These are phyloP conservation scores for Penicillium paxilli DNA, from an alignment of 495 filamentous ascomycete species.

Conservation along the genomic window DNA sequence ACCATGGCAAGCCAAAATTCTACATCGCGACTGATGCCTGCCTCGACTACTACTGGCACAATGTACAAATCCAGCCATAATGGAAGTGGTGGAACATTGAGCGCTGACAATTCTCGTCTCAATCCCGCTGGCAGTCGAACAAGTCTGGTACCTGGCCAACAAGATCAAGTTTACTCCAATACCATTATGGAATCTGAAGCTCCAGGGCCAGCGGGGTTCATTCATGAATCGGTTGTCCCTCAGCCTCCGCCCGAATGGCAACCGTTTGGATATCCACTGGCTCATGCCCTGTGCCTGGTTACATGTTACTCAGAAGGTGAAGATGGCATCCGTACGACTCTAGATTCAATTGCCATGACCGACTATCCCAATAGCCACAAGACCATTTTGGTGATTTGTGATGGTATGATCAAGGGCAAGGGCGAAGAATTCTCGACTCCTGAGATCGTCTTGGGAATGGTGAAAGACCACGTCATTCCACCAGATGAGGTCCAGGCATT, in stretches of 20 bases:
- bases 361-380: conserved; percentile 99
- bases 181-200: conserved; percentile 65
- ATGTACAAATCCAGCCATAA: conserved; percentile 73
- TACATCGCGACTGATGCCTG: conserved; percentile 69
- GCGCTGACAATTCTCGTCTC: conserved; percentile 40
- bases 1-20: conserved; percentile 97
- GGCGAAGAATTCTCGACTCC: conserved; percentile 87
- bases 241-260: conserved; percentile 98
- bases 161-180: conserved; percentile 51
- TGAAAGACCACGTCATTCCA: conserved; percentile 82
- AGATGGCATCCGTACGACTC: conserved; percentile 85
- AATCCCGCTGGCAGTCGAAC: conserved; percentile 48
- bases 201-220: conserved; percentile 85
- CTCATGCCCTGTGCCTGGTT: conserved; percentile 89
- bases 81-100: conserved; percentile 61
- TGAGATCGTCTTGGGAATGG: conserved; percentile 88
- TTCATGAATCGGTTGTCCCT: conserved; percentile 92
- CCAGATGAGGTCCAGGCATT: conserved; percentile 81
- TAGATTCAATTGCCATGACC: conserved; percentile 95
- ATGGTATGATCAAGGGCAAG: conserved; percentile 96
- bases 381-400: conserved; percentile 91
- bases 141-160: conserved; percentile 47
- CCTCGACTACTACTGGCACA: conserved; percentile 43
- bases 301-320: conserved; percentile 98
- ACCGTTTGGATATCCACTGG: conserved; percentile 92